Conservation (phyloP, 1,284 basidiomycete species). For the Puccinia coronata region DNA sequence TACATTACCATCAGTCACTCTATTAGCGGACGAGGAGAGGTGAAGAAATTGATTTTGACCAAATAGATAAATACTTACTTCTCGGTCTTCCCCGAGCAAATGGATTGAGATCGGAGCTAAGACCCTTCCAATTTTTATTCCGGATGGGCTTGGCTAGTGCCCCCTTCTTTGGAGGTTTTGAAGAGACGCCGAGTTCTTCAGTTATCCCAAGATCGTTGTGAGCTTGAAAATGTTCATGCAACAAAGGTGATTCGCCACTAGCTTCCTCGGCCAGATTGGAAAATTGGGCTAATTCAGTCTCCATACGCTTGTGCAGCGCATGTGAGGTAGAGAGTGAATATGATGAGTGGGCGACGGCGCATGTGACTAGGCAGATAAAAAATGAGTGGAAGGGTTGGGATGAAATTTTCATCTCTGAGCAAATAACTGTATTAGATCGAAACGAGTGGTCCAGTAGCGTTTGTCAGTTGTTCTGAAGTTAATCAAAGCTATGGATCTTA, state of each 20-base stretch:
- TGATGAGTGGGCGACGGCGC: neutral
- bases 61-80: too few species aligned
- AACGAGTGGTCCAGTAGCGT: neutral
- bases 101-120: too few species aligned
- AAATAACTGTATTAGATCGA: neutral
- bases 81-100: too few species aligned
- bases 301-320: neutral
- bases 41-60: neutral
- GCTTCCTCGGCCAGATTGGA: neutral
- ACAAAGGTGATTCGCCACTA: neutral
- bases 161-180: neutral
- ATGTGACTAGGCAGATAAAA: neutral
- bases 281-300: too few species aligned
- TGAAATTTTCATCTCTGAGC: neutral
- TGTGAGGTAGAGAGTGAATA: too few species aligned
- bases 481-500: too few species aligned
- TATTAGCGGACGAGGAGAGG: neutral
- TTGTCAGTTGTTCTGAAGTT: neutral
- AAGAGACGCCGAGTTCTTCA: neutral
- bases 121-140: too few species aligned
- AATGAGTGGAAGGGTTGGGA: neutral
- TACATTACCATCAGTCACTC: neutral
- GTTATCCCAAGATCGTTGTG: neutral
- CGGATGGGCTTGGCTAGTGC: too few species aligned
- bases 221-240: neutral